Evolutionary conservation across 352 stramenopile genomes (phyloP).

Genomic region (Pilasporangium apinafurcum): DNA sequence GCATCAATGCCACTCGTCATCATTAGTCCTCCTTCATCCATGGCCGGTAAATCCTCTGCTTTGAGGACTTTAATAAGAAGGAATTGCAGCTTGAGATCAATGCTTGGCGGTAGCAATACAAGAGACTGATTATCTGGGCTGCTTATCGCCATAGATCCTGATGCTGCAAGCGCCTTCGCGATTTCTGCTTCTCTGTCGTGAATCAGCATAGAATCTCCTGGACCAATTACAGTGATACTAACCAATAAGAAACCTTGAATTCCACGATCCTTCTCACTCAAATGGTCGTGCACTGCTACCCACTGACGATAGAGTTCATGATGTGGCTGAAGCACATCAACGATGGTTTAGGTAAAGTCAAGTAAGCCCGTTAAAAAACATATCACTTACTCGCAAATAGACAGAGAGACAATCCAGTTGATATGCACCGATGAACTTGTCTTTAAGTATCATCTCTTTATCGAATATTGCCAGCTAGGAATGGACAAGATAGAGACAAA

Average conservation of each 20-base stretch:
- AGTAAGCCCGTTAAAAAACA: background rate
- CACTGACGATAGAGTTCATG: conserved; percentile 88
- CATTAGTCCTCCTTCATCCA: conserved; percentile 52
- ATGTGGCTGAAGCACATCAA: conserved; percentile 25
- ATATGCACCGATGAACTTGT: conserved; percentile 85
- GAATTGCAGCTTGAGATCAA: conserved; percentile 77
- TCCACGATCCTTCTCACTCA: conserved; percentile 74
- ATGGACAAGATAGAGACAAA: background rate
- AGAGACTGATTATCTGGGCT: conserved; percentile 24
- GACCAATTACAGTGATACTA: conserved; percentile 61
- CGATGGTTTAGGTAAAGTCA: background rate
- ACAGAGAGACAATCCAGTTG: conserved; percentile 76
- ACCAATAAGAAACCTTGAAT: conserved; percentile 79
- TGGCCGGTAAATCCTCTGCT: conserved; percentile 75
- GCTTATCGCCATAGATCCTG: background rate
- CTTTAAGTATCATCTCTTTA: conserved; percentile 55
- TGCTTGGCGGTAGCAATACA: conserved; percentile 62
- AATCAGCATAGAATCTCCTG: conserved; percentile 54
- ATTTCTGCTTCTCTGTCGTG: conserved; percentile 70
- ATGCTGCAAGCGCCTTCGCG: conserved; percentile 33
- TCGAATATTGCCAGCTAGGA: conserved; percentile 66
- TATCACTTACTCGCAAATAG: conserved; percentile 44
- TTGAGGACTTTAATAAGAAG: conserved; percentile 72
- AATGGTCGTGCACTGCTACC: conserved; percentile 87
- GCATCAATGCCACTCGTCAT: conserved; percentile 74